Conservation (phyloP, 768 basidiomycete species). For the Auriscalpium vulgare region DNA sequence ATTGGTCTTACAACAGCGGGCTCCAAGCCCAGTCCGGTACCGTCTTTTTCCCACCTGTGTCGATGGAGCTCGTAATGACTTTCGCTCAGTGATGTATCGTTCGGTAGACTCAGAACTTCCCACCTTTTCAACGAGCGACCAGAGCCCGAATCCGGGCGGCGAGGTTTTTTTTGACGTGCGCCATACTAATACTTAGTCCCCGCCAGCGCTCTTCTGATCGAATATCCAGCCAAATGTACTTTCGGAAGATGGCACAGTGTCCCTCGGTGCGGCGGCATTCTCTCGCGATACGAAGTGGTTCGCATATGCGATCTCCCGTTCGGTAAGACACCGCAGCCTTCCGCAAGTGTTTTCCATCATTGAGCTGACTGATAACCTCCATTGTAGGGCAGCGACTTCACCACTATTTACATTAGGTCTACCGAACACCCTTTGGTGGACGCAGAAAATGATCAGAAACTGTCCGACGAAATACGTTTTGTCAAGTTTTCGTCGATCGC, state of each 20-base stretch:
- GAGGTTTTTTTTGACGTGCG: slow-evolving; percentile 78
- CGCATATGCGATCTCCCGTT: slow-evolving; percentile 70
- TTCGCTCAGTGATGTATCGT: slow-evolving; percentile 47
- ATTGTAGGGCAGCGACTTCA: slow-evolving; percentile 66
- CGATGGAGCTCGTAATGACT: background rate
- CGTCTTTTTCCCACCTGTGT: background rate
- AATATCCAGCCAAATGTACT: slow-evolving; percentile 57
- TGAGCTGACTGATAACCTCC: background rate
- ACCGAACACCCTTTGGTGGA: slow-evolving; percentile 49
- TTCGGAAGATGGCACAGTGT: slow-evolving; percentile 63
- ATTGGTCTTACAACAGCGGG: slow-evolving; percentile 76
- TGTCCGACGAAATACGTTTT: slow-evolving; percentile 61
- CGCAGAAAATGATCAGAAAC: slow-evolving; percentile 38
- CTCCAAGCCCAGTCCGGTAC: slow-evolving; percentile 55
- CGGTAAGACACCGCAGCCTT: slow-evolving; percentile 35
- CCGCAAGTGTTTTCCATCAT: background rate
- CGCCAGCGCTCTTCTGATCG: background rate
- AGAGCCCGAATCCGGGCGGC: slow-evolving; percentile 32
- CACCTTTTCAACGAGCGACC: slow-evolving; percentile 25
- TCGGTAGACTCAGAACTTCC: slow-evolving; percentile 48
- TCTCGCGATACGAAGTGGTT: slow-evolving; percentile 61
- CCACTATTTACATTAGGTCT: slow-evolving; percentile 58
- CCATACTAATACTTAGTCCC: background rate
- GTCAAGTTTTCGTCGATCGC: slow-evolving; percentile 69
- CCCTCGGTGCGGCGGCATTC: slow-evolving; percentile 51